These are phyloP conservation scores for Paramecium primaurelia DNA, from an alignment of 73 alveolate species.

Conservation along the genomic window DNA sequence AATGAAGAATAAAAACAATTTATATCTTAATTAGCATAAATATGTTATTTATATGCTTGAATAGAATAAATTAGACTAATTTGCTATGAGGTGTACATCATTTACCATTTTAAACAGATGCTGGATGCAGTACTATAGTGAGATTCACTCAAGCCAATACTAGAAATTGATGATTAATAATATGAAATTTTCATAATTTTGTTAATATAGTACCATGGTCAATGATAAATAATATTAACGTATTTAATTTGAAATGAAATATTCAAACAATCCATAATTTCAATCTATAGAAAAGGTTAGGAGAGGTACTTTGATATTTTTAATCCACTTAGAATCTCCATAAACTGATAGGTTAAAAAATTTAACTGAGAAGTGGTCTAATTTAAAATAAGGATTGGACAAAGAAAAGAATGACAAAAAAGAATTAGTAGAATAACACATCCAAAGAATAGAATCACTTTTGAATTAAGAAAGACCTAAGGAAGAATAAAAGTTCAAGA, in stretches of 20 bases:
- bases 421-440: slow-evolving; percentile 2
- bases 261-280: slow-evolving; percentile 5
- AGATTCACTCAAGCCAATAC: not conserved
- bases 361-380: not conserved
- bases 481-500: not conserved
- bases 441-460: not conserved
- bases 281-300: slow-evolving; percentile 32
- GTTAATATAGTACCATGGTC: not conserved
- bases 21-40: not conserved
- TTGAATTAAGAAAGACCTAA: slow-evolving; percentile 24
- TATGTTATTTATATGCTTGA: not conserved
- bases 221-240: slow-evolving; percentile 8
- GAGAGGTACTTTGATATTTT: not conserved
- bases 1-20: not conserved
- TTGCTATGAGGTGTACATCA: not conserved
- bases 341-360: not conserved
- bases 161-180: not conserved
- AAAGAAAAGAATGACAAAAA: slow-evolving; percentile 11
- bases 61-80: not conserved
- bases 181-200: slow-evolving; percentile 34
- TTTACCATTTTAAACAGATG: not conserved
- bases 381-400: not conserved
- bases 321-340: not conserved
- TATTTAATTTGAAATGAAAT: slow-evolving; percentile 35
- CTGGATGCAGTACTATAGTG: not conserved